Evolutionary conservation across 2,329 filamentous ascomycete genomes (phyloP).

Genomic region (Dactylellina drechsleri): DNA sequence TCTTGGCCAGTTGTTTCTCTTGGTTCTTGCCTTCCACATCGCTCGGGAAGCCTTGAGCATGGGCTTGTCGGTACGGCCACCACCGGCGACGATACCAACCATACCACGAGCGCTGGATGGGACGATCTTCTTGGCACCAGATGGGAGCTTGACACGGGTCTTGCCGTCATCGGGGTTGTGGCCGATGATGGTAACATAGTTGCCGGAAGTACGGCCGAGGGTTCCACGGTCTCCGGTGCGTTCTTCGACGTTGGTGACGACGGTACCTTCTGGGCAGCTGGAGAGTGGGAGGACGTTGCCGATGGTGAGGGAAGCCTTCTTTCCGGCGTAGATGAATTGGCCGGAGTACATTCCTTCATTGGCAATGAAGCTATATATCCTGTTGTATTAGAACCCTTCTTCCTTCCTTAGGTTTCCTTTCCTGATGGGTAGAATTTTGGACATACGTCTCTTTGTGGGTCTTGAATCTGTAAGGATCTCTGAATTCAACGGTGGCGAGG

Average conservation of each 20-base stretch:
- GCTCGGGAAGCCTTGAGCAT: slow-evolving; percentile 99
- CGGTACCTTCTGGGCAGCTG: slow-evolving; percentile 98
- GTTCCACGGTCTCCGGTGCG: slow-evolving; percentile 96
- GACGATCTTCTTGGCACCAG: slow-evolving; percentile 98
- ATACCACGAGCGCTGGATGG: slow-evolving; percentile 92
- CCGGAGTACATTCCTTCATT: slow-evolving; percentile 99
- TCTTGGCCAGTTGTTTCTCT: slow-evolving; percentile 99
- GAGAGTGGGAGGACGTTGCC: slow-evolving; percentile 96
- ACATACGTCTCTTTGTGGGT: slow-evolving; percentile 84
- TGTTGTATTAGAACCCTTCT: neutral
- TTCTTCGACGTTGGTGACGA: slow-evolving; percentile 99
- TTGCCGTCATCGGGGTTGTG: slow-evolving; percentile 99
- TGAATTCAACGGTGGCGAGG: slow-evolving; percentile 95
- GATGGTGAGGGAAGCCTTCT: slow-evolving; percentile 96
- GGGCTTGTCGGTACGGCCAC: slow-evolving; percentile 99
- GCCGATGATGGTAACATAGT: slow-evolving; percentile 98
- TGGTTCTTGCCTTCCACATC: slow-evolving; percentile 99
- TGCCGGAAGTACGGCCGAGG: slow-evolving; percentile 95
- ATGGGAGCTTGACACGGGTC: slow-evolving; percentile 96
- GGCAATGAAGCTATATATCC: slow-evolving; percentile 78
- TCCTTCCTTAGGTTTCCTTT: neutral
- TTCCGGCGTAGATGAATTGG: slow-evolving; percentile 99
- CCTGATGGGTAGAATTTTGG: neutral
- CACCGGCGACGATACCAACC: slow-evolving; percentile 99
- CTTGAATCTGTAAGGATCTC: slow-evolving; percentile 98